Percentiles rank a stretch among this genome's conserved stretches.
phyloP scores from a whole-genome alignment of 441 rosid genomes.

The Metrosideros polymorpha region DNA sequence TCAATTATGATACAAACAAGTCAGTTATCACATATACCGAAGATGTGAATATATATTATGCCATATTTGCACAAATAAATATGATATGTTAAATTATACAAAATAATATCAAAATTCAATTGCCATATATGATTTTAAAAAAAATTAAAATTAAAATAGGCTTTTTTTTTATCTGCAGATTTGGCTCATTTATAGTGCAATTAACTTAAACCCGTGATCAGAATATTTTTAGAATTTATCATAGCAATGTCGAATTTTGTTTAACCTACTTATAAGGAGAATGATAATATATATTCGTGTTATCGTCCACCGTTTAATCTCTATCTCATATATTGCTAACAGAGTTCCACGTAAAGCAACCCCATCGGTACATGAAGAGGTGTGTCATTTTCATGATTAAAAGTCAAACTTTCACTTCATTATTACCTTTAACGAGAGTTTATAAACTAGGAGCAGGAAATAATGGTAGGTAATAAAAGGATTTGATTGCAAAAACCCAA shows the following conservation, averaged over 20 bases:
- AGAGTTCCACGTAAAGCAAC: rapidly evolving
- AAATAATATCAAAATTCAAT: background rate
- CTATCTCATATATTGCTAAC: rapidly evolving
- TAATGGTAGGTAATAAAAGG: background rate
- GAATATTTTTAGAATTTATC: background rate
- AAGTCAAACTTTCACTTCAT: background rate
- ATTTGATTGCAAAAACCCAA: background rate
- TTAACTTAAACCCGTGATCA: background rate
- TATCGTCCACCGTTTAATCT: background rate
- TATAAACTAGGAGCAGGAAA: background rate
- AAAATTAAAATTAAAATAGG: background rate
- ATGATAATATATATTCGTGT: background rate
- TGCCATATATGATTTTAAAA: background rate
- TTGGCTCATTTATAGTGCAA: background rate
- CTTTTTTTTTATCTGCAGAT: background rate
- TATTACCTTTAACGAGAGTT: background rate
- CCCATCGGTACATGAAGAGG: background rate
- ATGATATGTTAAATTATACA: background rate
- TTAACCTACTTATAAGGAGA: background rate
- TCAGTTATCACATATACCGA: background rate
- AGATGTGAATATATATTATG: background rate
- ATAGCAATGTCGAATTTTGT: rapidly evolving
- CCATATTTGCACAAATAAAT: background rate
- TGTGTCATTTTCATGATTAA: background rate
- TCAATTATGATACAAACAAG: background rate